phyloP scores from a whole-genome alignment of 768 basidiomycete species.

The Austroboletus eburneus region DNA sequence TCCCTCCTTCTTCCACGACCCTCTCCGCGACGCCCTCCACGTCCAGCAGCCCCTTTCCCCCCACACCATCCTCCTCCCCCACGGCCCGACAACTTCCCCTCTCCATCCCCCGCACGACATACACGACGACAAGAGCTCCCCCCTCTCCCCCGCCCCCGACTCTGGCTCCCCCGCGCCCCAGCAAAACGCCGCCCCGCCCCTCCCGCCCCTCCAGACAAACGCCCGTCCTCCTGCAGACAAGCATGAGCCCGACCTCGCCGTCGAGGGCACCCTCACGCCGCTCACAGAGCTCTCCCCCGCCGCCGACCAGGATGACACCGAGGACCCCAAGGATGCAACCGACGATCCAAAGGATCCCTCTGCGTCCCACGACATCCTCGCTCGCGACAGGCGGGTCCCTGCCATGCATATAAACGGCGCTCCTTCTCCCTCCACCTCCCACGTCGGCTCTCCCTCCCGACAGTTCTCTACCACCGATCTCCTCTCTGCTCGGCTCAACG shows the following conservation, averaged over 20 bases:
- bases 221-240: constrained; percentile 21
- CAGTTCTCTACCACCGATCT: constrained; percentile 19
- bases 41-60: constrained; percentile 17
- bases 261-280: constrained; percentile 55
- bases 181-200: constrained; percentile 18
- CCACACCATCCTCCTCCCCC: constrained; percentile 13
- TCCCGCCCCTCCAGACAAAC: constrained; percentile 16
- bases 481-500: constrained; percentile 20
- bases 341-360: constrained; percentile 29
- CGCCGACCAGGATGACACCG: constrained; percentile 49
- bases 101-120: constrained; percentile 14
- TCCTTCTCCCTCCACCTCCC: constrained; percentile 16
- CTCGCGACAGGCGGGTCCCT: constrained; percentile 18
- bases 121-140: constrained; percentile 46
- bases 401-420: constrained; percentile 21
- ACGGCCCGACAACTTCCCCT: constrained; percentile 8
- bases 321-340: constrained; percentile 32
- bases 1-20: constrained; percentile 27
- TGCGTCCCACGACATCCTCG: constrained; percentile 13
- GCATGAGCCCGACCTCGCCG: constrained; percentile 34
- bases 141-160: constrained; percentile 54
- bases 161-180: constrained; percentile 35
- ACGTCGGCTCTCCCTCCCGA: constrained; percentile 18
- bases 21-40: constrained; percentile 19
- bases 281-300: constrained; percentile 74